Evolutionary conservation across 495 filamentous ascomycete species (phyloP).

Genomic region (Schizothecium vesticola): DNA sequence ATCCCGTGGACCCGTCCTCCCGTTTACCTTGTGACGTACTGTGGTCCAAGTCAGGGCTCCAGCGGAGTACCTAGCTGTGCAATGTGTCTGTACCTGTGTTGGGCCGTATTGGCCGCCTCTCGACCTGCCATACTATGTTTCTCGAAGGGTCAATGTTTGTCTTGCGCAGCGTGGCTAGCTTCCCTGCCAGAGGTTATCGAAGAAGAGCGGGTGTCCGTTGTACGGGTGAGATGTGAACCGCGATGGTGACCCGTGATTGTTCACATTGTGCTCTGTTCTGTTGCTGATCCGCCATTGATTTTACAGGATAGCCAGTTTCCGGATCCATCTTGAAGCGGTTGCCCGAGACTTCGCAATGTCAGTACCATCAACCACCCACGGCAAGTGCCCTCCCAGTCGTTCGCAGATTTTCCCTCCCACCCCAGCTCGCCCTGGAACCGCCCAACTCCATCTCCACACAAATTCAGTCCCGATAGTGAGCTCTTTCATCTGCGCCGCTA

Average conservation of each 20-base stretch:
- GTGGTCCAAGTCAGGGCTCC: too few species aligned
- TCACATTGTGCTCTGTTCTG: background rate
- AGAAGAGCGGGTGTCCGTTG: background rate
- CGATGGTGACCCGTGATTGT: background rate
- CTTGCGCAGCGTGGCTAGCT: background rate
- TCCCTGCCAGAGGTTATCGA: background rate
- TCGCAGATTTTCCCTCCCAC: background rate
- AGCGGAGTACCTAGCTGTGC: too few species aligned
- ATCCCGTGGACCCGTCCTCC: background rate
- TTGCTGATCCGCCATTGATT: background rate
- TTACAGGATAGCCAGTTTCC: background rate
- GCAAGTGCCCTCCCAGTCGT: background rate
- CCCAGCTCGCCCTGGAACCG: background rate
- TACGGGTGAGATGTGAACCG: background rate
- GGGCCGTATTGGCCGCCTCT: too few species aligned
- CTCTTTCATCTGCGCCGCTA: background rate
- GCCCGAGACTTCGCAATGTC: background rate
- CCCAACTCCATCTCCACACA: background rate
- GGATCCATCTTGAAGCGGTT: background rate
- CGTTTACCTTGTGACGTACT: too few species aligned
- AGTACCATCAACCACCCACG: background rate
- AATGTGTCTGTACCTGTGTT: background rate
- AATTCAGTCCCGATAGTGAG: background rate
- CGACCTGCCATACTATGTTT: background rate
- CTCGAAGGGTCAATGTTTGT: background rate